Base-by-base conservation (phyloP, 306 rosid species). In the Pterocarpus macrocarpus region DNA sequence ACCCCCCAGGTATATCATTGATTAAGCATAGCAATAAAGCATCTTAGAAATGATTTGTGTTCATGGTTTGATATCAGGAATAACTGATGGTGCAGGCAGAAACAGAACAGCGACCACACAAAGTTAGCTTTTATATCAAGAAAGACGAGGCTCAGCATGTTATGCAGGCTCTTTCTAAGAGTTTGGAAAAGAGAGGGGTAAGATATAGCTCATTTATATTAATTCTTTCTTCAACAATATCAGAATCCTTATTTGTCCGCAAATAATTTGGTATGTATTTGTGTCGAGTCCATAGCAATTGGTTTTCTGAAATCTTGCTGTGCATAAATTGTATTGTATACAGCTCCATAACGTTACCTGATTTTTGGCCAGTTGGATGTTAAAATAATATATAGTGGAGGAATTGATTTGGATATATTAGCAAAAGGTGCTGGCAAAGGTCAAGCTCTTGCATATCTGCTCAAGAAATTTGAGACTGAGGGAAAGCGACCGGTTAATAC, bases 381-480 rank as follows among this genome's bases (percentile, higher is more conserved):
- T 36, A 96, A 96, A 84, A 92, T 95, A 86, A 90, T 96, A 84
- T 92, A 93, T 52, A 96, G 99, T 84, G 98, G 99, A 80, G 99
- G 99, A 81, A 87, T 89, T 79, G 99, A 90, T 87, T 86, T 93
- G 86, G 98, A 96, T 89, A 92, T 93, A 90, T 69, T 96, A 66
- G 87, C 99, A 72, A 86, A 92, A 86, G 94, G 94, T 77, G 98
- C 99, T 78, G 99, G 99, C 73, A 96, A 96, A 90, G 99, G 99
- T 65, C 98, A 93, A 89, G 99, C 98, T 61, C 99, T 93, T 87
- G 98, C 99, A 6, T 96, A 93, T 86, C 80, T 96, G 84, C 97
- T 85, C 59, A 85, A 93, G 86, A 91, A 90, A 71, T 93, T 96
- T 82, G 90, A 88, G 86, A 16, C 85, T 0, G 90, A 87, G 71